A percentile compares a stretch with the other conserved stretches of the same genome.
phyloP scores from a whole-genome alignment of 768 basidiomycete genomes.

The Leccinum uliginosum region DNA sequence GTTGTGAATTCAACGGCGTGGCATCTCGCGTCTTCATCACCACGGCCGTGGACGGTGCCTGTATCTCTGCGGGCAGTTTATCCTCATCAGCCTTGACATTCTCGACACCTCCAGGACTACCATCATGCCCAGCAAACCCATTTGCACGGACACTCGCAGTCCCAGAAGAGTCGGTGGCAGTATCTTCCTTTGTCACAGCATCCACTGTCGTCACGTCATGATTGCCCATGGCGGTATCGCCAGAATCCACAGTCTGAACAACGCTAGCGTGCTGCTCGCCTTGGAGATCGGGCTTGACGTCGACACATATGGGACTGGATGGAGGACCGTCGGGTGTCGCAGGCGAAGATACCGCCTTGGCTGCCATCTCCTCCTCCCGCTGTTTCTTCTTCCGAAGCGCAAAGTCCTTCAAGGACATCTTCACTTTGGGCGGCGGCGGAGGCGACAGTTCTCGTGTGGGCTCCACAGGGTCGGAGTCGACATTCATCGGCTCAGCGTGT shows the following conservation, averaged over 20 bases:
- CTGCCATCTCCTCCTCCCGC: conserved; percentile 41
- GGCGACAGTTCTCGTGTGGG: conserved; percentile 23
- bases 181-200: conserved; percentile 3
- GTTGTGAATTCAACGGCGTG: neutral
- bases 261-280: conserved; percentile 1
- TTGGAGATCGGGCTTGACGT: conserved; percentile 15
- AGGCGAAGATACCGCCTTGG: conserved; percentile 26
- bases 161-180: neutral
- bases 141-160: neutral
- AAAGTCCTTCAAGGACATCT: conserved; percentile 56
- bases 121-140: neutral
- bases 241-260: neutral
- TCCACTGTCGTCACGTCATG: conserved; percentile 13
- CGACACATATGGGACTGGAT: conserved; percentile 16
- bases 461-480: neutral
- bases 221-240: neutral
- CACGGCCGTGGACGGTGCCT: neutral
- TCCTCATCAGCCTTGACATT: neutral
- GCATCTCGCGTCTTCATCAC: neutral
- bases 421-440: conserved; percentile 45
- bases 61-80: neutral
- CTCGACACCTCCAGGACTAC: neutral
- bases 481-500: conserved; percentile 8
- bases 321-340: conserved; percentile 9
- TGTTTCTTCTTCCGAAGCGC: conserved; percentile 51